Evolutionary conservation across 305 asterid species (phyloP).

Genomic region (Fraxinus velutina): DNA sequence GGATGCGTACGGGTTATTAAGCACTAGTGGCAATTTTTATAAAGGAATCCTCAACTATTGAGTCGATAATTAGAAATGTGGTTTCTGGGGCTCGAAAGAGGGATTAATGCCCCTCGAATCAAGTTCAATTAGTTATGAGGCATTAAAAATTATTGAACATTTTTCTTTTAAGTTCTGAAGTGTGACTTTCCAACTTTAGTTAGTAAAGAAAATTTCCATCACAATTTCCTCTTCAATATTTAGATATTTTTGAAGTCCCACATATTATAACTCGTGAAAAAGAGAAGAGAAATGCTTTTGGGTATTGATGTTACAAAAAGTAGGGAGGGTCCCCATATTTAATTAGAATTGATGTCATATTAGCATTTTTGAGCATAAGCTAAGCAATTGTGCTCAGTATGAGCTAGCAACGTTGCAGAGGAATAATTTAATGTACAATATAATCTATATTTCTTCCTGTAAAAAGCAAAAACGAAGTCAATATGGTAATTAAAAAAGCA

Average conservation of each 20-base stretch:
- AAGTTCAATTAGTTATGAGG: neutral
- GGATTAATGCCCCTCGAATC: neutral
- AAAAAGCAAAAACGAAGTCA: neutral
- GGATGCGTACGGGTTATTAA: neutral
- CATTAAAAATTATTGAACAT: neutral
- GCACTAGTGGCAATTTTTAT: neutral
- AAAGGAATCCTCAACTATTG: neutral
- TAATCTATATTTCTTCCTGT: neutral
- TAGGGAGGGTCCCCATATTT: neutral
- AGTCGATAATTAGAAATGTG: too few relatives aligned
- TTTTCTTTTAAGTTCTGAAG: neutral
- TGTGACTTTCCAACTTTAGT: neutral
- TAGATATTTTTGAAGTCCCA: neutral
- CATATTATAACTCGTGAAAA: neutral
- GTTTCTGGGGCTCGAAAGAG: neutral
- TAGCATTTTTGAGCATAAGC: neutral
- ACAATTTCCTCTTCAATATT: neutral
- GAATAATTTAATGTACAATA: neutral
- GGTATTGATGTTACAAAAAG: neutral
- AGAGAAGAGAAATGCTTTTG: neutral
- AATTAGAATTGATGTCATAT: neutral
- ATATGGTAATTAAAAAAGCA: too few relatives aligned
- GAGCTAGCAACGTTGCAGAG: neutral
- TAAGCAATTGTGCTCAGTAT: too few relatives aligned
- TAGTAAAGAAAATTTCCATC: neutral